Percentiles rank a stretch among this genome's conserved stretches.
Evolutionary conservation across 2,329 filamentous ascomycete species (phyloP).

Genomic region (Nemania sp.): DNA sequence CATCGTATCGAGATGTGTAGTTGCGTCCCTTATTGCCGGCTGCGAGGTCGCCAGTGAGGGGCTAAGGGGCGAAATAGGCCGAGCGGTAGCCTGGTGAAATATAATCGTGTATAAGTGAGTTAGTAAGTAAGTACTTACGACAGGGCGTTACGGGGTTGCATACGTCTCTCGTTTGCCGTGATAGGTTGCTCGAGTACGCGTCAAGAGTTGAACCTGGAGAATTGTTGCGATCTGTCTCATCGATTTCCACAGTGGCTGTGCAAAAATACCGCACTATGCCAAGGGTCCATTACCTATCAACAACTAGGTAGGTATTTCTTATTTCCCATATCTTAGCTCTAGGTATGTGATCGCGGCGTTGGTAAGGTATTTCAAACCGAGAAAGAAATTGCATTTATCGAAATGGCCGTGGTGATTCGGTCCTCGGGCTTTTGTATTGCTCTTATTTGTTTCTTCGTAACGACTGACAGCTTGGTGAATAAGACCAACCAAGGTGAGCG

Average conservation of each 20-base stretch:
- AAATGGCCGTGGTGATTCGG: not conserved
- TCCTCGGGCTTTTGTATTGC: not conserved
- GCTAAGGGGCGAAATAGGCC: not conserved
- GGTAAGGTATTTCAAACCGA: not conserved
- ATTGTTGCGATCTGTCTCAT: not conserved
- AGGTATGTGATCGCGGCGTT: not conserved
- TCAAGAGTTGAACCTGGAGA: not conserved
- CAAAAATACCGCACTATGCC: constrained; percentile 12
- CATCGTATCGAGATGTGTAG: not conserved
- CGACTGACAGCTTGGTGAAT: not conserved
- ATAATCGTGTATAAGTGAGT: no score
- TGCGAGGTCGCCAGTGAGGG: not conserved
- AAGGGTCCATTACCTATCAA: not conserved
- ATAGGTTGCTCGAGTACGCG: not conserved
- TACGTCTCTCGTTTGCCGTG: constrained; percentile 3
- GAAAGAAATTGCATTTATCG: not conserved
- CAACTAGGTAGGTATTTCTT: not conserved
- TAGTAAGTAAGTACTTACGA: not conserved
- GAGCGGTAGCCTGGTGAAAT: not conserved
- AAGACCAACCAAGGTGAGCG: not conserved
- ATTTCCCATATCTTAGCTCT: not conserved
- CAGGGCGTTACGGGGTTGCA: not conserved
- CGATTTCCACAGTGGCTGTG: constrained; percentile 1
- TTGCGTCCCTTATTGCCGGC: constrained; percentile 4
- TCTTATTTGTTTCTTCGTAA: not conserved